Percentiles rank a stretch among this genome's conserved stretches.
Evolutionary conservation across 2,329 filamentous ascomycete species (phyloP).

Genomic region (Tolypocladium tropicale): DNA sequence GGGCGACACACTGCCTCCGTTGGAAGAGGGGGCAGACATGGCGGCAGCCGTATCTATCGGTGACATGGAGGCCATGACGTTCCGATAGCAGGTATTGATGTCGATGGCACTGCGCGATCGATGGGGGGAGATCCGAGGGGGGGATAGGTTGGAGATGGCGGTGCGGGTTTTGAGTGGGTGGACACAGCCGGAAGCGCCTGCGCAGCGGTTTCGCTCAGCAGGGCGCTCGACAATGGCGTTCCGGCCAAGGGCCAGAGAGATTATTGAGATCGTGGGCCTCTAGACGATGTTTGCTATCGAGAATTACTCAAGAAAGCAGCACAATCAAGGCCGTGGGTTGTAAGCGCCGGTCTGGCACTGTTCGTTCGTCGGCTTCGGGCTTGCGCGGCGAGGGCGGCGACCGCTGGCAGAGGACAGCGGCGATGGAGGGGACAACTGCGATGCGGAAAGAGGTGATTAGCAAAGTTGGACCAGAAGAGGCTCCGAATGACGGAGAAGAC

Average conservation of each 20-base stretch:
- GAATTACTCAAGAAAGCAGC: slow-evolving; percentile 14
- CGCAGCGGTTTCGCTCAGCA: slow-evolving; percentile 15
- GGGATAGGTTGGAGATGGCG: slow-evolving; percentile 12
- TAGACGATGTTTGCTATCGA: slow-evolving; percentile 7
- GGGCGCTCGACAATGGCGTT: slow-evolving; percentile 12
- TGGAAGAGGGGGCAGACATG: slow-evolving; percentile 24
- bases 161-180: slow-evolving; percentile 23
- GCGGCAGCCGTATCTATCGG: slow-evolving; percentile 26
- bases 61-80: slow-evolving; percentile 35
- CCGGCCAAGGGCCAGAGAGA: slow-evolving; percentile 13
- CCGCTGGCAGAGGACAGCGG: slow-evolving; percentile 7
- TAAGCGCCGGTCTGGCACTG: slow-evolving; percentile 20
- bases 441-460: slow-evolving; percentile 3
- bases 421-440: slow-evolving; percentile 5
- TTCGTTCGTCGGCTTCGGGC: slow-evolving; percentile 12
- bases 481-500: background rate
- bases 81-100: slow-evolving; percentile 10
- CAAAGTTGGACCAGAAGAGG: background rate
- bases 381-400: slow-evolving; percentile 19
- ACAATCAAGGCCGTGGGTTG: slow-evolving; percentile 20
- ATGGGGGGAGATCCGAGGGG: slow-evolving; percentile 3
- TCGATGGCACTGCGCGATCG: slow-evolving; percentile 9
- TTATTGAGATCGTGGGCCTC: slow-evolving; percentile 7
- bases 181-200: slow-evolving; percentile 10
- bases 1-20: slow-evolving; percentile 36